Conservation (phyloP, 495 filamentous ascomycete species). For the Lasiosphaeria hispida region DNA sequence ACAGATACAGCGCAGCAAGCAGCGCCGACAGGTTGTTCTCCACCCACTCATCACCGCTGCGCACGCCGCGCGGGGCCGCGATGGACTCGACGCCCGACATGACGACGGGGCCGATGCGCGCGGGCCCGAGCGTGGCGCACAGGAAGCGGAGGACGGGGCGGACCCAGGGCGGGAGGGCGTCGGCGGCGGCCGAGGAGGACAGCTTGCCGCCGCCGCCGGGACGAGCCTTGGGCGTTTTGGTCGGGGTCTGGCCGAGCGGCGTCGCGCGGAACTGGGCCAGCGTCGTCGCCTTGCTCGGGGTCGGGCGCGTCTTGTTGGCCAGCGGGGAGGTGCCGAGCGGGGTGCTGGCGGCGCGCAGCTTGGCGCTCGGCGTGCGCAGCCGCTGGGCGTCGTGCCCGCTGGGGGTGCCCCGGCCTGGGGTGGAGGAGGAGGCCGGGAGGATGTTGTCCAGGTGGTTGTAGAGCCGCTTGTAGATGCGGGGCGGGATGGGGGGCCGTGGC, state of each 20-base stretch:
- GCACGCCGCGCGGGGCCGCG: constrained; percentile 32
- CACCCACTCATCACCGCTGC: constrained; percentile 51
- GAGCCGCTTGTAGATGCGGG: constrained; percentile 79
- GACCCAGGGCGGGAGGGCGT: constrained; percentile 60
- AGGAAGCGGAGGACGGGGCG: constrained; percentile 64
- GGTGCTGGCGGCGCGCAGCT: constrained; percentile 28
- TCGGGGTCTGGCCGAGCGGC: not conserved
- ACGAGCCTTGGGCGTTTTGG: constrained; percentile 11
- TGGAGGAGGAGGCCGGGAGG: constrained; percentile 47
- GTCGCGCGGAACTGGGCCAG: constrained; percentile 34
- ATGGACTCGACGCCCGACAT: constrained; percentile 46
- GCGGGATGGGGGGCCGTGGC: constrained; percentile 77
- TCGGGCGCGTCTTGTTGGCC: constrained; percentile 12
- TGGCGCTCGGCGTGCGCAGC: constrained; percentile 33
- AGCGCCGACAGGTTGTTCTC: constrained; percentile 50
- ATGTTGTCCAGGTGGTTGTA: constrained; percentile 76
- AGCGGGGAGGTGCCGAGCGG: constrained; percentile 19
- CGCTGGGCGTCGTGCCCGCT: constrained; percentile 18
- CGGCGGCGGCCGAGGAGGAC: not conserved
- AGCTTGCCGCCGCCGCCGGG: constrained; percentile 3
- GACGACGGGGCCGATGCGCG: constrained; percentile 40
- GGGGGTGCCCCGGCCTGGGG: constrained; percentile 23
- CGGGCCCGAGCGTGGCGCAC: constrained; percentile 44
- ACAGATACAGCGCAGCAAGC: constrained; percentile 69
- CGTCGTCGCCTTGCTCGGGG: constrained; percentile 34